Evolutionary conservation across 2,329 filamentous ascomycete genomes (phyloP).

Genomic region (Beauveria varroae): DNA sequence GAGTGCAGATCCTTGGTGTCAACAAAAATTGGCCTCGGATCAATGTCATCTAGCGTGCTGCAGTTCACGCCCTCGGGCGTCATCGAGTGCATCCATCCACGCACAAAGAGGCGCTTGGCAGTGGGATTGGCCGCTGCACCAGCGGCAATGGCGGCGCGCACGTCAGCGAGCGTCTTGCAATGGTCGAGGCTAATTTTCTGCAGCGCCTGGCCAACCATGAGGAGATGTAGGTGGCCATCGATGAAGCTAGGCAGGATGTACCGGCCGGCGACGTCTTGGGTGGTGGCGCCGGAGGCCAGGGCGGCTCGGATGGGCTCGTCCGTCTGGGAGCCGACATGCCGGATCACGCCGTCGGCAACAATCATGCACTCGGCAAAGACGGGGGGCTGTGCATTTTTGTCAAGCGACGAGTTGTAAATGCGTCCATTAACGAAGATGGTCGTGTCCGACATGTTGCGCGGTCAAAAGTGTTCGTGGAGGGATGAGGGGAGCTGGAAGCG

Average conservation of each 20-base stretch:
- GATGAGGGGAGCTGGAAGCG: background rate
- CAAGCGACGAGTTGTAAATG: constrained; percentile 14
- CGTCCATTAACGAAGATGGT: constrained; percentile 17
- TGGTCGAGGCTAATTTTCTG: constrained; percentile 41
- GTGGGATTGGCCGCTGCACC: constrained; percentile 40
- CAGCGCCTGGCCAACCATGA: constrained; percentile 46
- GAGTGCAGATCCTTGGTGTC: constrained; percentile 51
- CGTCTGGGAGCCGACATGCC: constrained; percentile 24
- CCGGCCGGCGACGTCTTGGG: constrained; percentile 23
- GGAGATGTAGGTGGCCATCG: constrained; percentile 50
- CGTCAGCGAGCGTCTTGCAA: constrained; percentile 42
- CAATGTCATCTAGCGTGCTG: constrained; percentile 40
- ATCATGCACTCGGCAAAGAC: constrained; percentile 27
- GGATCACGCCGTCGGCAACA: constrained; percentile 26
- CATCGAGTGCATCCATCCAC: constrained; percentile 49
- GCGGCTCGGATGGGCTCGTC: constrained; percentile 19
- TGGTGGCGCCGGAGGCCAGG: constrained; percentile 16
- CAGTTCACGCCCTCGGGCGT: constrained; percentile 38
- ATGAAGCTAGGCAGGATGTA: constrained; percentile 48
- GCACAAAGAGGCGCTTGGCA: constrained; percentile 42
- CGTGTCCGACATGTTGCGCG: background rate
- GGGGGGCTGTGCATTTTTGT: constrained; percentile 14
- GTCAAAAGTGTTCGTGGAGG: too few relatives aligned
- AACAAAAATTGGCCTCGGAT: constrained; percentile 47
- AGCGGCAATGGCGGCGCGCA: constrained; percentile 35